A percentile compares a stretch with the other conserved stretches of the same genome.
Evolutionary conservation across 192 early-diverging fungal genomes (phyloP).

Genomic region (Coemansia sp.): DNA sequence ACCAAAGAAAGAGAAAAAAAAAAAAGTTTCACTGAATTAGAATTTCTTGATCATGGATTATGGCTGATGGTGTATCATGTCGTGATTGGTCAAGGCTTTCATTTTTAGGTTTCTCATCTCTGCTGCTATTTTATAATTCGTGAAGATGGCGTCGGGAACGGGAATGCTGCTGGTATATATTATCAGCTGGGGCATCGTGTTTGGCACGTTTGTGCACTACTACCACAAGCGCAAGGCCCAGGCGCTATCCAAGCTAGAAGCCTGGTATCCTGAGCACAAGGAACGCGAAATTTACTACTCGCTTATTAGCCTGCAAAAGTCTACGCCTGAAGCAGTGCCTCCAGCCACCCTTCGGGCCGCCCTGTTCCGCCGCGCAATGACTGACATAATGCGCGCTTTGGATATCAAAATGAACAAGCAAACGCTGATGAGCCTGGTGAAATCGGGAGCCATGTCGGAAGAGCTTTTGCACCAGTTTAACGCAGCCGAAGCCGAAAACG

Average conservation of each 20-base stretch:
- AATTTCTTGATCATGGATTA: too few relatives aligned
- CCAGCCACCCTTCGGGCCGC: constrained; percentile 66
- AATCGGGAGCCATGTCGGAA: constrained; percentile 77
- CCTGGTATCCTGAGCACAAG: constrained; percentile 67
- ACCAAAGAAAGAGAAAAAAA: neutral
- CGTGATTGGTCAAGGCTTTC: too few relatives aligned
- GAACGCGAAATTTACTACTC: constrained; percentile 66
- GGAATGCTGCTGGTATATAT: constrained; percentile 54
- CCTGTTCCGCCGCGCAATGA: constrained; percentile 77
- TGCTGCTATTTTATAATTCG: neutral
- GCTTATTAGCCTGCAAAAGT: constrained; percentile 56
- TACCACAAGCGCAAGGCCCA: constrained; percentile 56
- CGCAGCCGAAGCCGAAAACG: constrained; percentile 74
- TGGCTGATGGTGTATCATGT: too few relatives aligned
- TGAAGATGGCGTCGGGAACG: constrained; percentile 51
- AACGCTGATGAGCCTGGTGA: constrained; percentile 69
- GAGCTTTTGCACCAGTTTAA: constrained; percentile 74
- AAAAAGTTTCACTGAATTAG: too few relatives aligned
- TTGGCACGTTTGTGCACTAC: constrained; percentile 56
- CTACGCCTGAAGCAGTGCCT: constrained; percentile 48
- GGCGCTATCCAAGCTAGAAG: constrained; percentile 54
- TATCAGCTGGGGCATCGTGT: constrained; percentile 53
- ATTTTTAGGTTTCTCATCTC: neutral
- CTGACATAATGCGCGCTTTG: constrained; percentile 67
- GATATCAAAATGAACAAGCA: constrained; percentile 80